Evolutionary conservation across 805 yeast species (phyloP).

Genomic region (Blastobotrys attinorum): DNA sequence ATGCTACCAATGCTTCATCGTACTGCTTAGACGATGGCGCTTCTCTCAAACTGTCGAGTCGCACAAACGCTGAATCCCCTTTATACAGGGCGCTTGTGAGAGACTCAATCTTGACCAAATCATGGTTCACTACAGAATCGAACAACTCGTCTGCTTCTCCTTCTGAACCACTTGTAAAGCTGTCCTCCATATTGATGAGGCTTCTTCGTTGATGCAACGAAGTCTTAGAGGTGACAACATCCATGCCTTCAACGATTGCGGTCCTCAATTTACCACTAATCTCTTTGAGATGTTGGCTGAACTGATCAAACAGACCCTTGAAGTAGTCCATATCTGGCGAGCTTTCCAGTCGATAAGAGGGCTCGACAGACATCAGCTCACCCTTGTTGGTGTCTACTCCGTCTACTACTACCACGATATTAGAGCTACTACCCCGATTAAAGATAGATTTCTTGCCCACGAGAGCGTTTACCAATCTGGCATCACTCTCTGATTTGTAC

Average conservation of each 20-base stretch:
- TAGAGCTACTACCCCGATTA: conserved; percentile 1
- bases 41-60: conserved; percentile 1
- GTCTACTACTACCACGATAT: conserved; percentile 17
- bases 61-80: conserved; percentile 7
- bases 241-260: conserved; percentile 5
- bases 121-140: neutral
- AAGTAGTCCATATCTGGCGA: conserved; percentile 8
- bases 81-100: neutral
- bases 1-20: neutral
- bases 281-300: conserved; percentile 7
- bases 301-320: conserved; percentile 6
- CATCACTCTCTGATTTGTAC: conserved; percentile 7
- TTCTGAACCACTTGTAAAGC: too few relatives aligned
- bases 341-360: conserved; percentile 14
- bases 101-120: neutral
- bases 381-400: conserved; percentile 17
- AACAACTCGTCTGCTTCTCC: too few relatives aligned
- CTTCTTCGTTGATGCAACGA: neutral
- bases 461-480: conserved; percentile 1
- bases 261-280: conserved; percentile 8
- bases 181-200: neutral
- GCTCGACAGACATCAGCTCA: conserved; percentile 15
- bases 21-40: conserved; percentile 2
- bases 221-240: neutral
- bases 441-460: conserved; percentile 1